These are phyloP conservation scores for Diaporthe sp. DNA, from an alignment of 2,329 filamentous ascomycete genomes.

Conservation along the genomic window DNA sequence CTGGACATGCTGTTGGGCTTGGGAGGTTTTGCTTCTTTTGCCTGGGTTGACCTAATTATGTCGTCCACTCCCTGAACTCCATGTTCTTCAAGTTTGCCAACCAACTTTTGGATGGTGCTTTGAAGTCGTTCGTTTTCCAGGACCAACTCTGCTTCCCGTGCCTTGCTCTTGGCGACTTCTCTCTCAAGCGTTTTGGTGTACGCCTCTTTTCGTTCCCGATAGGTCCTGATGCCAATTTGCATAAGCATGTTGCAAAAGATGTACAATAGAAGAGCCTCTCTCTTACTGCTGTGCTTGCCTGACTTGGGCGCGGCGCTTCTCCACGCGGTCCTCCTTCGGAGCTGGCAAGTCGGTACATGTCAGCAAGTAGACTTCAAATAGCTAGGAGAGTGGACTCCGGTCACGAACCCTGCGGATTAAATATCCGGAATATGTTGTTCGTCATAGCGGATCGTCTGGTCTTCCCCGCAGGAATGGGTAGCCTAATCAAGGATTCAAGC, in stretches of 20 bases:
- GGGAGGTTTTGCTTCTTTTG: neutral
- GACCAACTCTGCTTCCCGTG: conserved; percentile 44
- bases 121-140: conserved; percentile 42
- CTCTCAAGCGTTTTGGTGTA: conserved; percentile 48
- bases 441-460: conserved; percentile 23
- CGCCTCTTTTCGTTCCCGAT: conserved; percentile 49
- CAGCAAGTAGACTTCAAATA: neutral
- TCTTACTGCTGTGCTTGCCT: conserved; percentile 48
- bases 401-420: conserved; percentile 49
- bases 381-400: rapidly evolving
- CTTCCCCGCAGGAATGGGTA: rapidly evolving
- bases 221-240: conserved; percentile 42
- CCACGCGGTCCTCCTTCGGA: conserved; percentile 45
- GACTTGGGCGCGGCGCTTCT: conserved; percentile 48
- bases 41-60: neutral
- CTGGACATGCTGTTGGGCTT: conserved; percentile 6
- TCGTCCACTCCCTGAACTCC: conserved; percentile 39
- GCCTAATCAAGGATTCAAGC: no score
- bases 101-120: conserved; percentile 41
- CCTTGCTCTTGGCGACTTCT: conserved; percentile 43
- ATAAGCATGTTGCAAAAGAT: neutral
- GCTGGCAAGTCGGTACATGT: conserved; percentile 39
- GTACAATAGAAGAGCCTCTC: no score
- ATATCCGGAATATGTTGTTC: conserved; percentile 50
- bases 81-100: conserved; percentile 39